Base-by-base conservation (phyloP, 75 land plant genomes). In the Pinus tabuliformis region DNA sequence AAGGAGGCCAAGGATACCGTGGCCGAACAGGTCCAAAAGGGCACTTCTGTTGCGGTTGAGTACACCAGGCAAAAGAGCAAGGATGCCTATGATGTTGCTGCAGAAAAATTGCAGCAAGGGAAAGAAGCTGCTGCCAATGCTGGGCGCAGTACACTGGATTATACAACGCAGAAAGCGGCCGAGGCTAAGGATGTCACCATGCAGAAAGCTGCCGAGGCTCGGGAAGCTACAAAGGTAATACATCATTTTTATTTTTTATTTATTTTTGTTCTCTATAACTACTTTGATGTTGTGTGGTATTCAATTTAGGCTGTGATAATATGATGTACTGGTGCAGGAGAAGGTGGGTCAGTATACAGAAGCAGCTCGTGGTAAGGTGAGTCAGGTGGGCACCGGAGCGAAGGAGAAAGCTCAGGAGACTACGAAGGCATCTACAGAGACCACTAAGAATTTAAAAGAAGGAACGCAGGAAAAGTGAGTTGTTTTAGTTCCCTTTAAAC, bases 81-180 rank as follows among this genome's bases (percentile, higher is more conserved):
- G 39, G 68, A 33, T 16, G 68, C 42, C 6, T 33, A 22, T 2
- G 36, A 64, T 36, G 39, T 64, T 33, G 8, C 68, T 5, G 45
- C 71, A 9, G 71, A 68, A 12, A 42, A 68, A 42, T 42, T 68
- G 71, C 71, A 42, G 18, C 71, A 68, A 45, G 71, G 49, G 21
- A 68, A 68, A 8, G 52, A 68, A 4, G 71, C 13, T n/a, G 49
- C 71, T 0, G 24, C 42, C 0, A 45, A 6, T 42, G 42, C 71
- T 9, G 71, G 71, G 9, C 71, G 71, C 52, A 42, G 4, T 4
- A 39, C 71, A 2, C 3, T 68, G 21, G 52, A 36, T 42, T 68
- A 42, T n/a, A 42, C 49, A 18, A 22, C 71, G 3, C 52, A 68
- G 52, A 68, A n/a, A 36, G 71, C 71, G 12, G 13, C 22, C 14